Percentiles rank a stretch among this genome's conserved stretches.
phyloP scores from a whole-genome alignment of 805 yeast species.

The Tetrapisispora fleetii region DNA sequence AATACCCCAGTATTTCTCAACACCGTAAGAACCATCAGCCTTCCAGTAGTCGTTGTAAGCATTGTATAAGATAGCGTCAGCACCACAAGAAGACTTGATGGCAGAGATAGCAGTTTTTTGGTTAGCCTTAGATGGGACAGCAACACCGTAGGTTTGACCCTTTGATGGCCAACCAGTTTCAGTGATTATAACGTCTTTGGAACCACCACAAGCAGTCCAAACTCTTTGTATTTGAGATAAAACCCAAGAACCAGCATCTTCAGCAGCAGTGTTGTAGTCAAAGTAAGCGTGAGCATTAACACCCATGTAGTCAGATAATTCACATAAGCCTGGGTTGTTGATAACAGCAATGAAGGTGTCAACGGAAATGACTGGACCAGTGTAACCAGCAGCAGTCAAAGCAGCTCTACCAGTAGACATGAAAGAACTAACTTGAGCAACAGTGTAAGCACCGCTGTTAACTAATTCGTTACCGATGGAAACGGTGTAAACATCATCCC shows the following conservation, averaged over 20 bases:
- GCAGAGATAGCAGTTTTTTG: constrained; percentile 66
- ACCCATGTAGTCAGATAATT: constrained; percentile 83
- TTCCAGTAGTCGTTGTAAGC: constrained; percentile 89
- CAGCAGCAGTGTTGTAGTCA: constrained; percentile 73
- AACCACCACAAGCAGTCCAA: constrained; percentile 68
- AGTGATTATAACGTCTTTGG: constrained; percentile 65
- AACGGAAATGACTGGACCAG: constrained; percentile 87
- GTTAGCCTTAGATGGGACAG: constrained; percentile 70
- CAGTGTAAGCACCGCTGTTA: constrained; percentile 71
- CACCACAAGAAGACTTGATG: constrained; percentile 54
- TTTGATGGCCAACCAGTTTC: constrained; percentile 97
- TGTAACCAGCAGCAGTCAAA: constrained; percentile 73
- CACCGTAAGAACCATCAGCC: constrained; percentile 58
- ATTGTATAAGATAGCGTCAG: constrained; percentile 62
- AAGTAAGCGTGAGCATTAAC: constrained; percentile 97
- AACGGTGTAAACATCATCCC: constrained; percentile 69
- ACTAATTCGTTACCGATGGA: constrained; percentile 97
- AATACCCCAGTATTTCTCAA: constrained; percentile 87
- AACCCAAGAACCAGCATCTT: constrained; percentile 84
- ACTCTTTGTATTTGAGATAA: constrained; percentile 85
- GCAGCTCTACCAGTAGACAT: constrained; percentile 61
- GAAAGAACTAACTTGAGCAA: constrained; percentile 56
- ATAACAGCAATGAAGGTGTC: constrained; percentile 94
- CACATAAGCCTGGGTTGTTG: constrained; percentile 90
- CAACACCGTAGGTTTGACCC: constrained; percentile 72